Base-by-base conservation (phyloP, 225 moss, liverwort and hornwort species). In the Lunularia cruciata region DNA sequence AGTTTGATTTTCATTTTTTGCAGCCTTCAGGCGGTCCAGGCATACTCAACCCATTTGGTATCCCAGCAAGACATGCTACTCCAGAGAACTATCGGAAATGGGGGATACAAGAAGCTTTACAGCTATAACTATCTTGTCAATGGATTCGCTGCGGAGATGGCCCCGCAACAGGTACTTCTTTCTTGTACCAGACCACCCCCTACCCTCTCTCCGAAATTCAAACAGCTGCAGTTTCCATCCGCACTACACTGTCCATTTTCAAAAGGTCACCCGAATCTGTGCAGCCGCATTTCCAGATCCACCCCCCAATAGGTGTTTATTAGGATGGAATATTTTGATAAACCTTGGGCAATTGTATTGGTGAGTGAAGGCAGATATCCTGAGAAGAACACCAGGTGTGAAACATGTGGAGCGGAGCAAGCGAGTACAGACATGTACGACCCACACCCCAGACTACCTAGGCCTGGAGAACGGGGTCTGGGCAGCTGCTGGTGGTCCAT, bases 381-480 rank as follows among this genome's bases (percentile, higher is more conserved):
- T 83, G 9, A 45, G 36, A 8, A 64, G 57, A 22, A 47, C 75
- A 37, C 63, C 63, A 27, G 72, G 82, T 27, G 82, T 83, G 52
- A 75, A 78, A 64, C 75, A 59, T 19, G 58, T 83, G 30, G 82
- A 83, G 74, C 72, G 45, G n/a, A 65, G 43, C 59, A 31, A 43
- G 60, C 67, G 52, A 26, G 72, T 83, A 57, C 27, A 69, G 25
- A 60, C 70, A 9, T 79, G 52, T 33, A 84, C 83, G 3, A 84
- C 83, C 12, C 77, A 84, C 51, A 84, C 80, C n/a, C 83, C 83
- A 2, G 77, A 79, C 37, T 84, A 76, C 30, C 54, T 84, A 66
- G 80, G 76, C 38, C 69, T 84, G 32, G 33, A 74, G 18, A 61
- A 66, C 5, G 77, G 76, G 3, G 3, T 80, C 34, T 84, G 83